Base-by-base conservation (phyloP, 768 basidiomycete genomes). In the Naganishia antarctica region DNA sequence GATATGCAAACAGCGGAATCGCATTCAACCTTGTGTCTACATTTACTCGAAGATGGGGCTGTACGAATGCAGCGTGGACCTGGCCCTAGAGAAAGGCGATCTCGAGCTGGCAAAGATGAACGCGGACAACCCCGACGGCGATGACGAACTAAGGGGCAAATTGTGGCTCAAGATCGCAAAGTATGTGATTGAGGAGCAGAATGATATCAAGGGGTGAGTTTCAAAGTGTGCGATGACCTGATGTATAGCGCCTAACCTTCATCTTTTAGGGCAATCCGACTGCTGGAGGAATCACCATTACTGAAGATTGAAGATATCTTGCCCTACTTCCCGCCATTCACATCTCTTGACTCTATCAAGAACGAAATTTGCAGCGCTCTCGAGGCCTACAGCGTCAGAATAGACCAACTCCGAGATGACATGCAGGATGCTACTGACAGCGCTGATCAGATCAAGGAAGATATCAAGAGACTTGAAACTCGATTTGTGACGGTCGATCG, bases 251-350 rank as follows among this genome's bases (percentile, higher is more conserved):
- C n/a, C n/a, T n/a, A n/a, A n/a, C n/a, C n/a, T 13, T 48, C 15
- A 64, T 0, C 48, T 32, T 59, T 28, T 75, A 99, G 94, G 60
- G 96, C 96, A 21, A 98, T 98, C 91, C 85, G 84, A 23, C 97
- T 99, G 81, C 81, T 98, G 70, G 92, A 98, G 75, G 87, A 90
- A 68, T 94, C 96, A 0, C 87, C 90, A 70, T 80, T 98, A 37
- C 84, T 99, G 74, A 97, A 97, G 79, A 94, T 99, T 68, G 96
- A 99, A 74, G 96, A 99, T 73, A 96, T 99, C 66, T 80, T 99
- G 18, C 96, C 96, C 5, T 99, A 98, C 86, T 98, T 99, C 85
- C 94, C 96, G 1, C 94, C 98, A 79, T 99, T 99, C 74, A 91
- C 94, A 13, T 90, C 97, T 65, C 97, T 99, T 69, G 96, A 98